Conservation (phyloP, 1,284 basidiomycete species). For the Ganoderma resinaceum region DNA sequence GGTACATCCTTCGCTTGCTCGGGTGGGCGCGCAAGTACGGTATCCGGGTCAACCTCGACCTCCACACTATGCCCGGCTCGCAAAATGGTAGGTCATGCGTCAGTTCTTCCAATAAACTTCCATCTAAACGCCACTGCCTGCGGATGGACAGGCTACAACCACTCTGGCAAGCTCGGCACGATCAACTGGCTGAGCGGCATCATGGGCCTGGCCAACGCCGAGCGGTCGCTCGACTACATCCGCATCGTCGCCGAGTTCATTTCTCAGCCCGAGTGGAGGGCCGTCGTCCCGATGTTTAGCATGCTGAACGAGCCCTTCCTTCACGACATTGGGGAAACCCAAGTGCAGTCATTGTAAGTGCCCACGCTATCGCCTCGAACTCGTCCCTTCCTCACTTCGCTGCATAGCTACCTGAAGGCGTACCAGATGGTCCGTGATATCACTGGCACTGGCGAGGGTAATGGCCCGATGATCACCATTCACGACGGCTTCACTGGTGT, state of each 20-base stretch:
- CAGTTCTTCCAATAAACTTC: background rate
- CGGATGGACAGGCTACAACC: constrained; percentile 48
- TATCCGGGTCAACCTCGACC: constrained; percentile 83
- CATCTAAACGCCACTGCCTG: background rate
- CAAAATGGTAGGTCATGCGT: constrained; percentile 63
- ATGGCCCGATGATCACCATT: constrained; percentile 61
- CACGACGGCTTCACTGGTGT: constrained; percentile 54
- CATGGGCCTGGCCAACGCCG: constrained; percentile 70
- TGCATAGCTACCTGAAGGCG: constrained; percentile 59
- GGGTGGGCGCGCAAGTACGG: constrained; percentile 93
- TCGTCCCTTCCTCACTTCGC: constrained; percentile 44
- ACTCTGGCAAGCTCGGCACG: constrained; percentile 54
- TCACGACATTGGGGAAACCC: constrained; percentile 44
- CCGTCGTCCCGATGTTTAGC: constrained; percentile 57
- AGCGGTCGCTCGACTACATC: constrained; percentile 63
- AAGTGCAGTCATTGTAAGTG: constrained; percentile 46
- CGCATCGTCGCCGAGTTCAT: constrained; percentile 67
- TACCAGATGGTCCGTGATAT: constrained; percentile 63
- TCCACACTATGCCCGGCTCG: constrained; percentile 82
- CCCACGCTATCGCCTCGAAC: background rate
- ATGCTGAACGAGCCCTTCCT: constrained; percentile 51
- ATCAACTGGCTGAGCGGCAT: constrained; percentile 67
- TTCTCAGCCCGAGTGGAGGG: constrained; percentile 55
- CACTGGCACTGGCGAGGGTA: constrained; percentile 60
- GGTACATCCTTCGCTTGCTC: constrained; percentile 78